A percentile compares a stretch with the other conserved stretches of the same genome.
Conservation (phyloP, 768 basidiomycete genomes). For the Boletus edulis region DNA sequence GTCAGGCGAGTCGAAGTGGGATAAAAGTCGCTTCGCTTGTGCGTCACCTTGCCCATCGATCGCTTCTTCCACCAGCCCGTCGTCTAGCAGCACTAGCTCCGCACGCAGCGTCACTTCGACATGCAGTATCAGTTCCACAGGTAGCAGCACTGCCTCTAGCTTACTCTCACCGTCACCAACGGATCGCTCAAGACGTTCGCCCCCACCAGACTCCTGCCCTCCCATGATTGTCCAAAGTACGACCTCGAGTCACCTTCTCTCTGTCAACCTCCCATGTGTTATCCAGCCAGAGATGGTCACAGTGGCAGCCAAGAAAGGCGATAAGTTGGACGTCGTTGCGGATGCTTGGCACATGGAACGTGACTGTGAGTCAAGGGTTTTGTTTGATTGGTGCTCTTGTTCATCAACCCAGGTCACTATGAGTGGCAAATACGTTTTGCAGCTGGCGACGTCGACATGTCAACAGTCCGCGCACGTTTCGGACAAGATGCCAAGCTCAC, state of each 20-base stretch:
- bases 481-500: constrained; percentile 44
- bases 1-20: constrained; percentile 26
- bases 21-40: constrained; percentile 29
- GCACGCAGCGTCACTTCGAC: constrained; percentile 26
- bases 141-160: constrained; percentile 12
- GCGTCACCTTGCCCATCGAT: constrained; percentile 30
- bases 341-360: constrained; percentile 62
- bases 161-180: constrained; percentile 27
- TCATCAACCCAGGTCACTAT: constrained; percentile 46
- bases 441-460: constrained; percentile 54
- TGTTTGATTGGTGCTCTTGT: neutral
- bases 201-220: constrained; percentile 36
- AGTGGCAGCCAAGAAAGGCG: constrained; percentile 56
- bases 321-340: constrained; percentile 54
- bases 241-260: constrained; percentile 40
- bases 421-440: constrained; percentile 60
- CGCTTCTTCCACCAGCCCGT: constrained; percentile 18
- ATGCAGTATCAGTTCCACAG: constrained; percentile 17
- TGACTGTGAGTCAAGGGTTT: constrained; percentile 46
- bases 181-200: constrained; percentile 31
- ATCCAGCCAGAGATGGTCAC: constrained; percentile 64
- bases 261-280: constrained; percentile 45
- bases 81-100: constrained; percentile 24
- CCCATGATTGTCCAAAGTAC: constrained; percentile 45
- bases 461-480: constrained; percentile 48